Percentiles rank a stretch among this genome's conserved stretches.
Conservation (phyloP, 2,329 filamentous ascomycete species). For the Colletotrichum lentis region DNA sequence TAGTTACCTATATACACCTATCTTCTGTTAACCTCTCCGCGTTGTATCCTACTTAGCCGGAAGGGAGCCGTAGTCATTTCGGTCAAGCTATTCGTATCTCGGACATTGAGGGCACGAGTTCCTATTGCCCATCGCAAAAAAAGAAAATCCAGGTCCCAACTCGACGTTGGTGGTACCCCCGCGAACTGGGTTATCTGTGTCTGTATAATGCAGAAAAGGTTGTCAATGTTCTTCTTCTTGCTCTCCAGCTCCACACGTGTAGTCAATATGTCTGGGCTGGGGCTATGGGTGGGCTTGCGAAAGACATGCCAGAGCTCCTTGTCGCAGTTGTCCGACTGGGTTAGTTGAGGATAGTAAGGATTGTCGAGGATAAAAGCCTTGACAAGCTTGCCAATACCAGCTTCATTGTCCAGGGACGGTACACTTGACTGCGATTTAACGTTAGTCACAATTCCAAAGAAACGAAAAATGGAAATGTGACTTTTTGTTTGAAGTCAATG, state of each 20-base stretch:
- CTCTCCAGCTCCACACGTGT: not conserved
- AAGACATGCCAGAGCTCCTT: not conserved
- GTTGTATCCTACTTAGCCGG: no score
- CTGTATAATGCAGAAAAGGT: not conserved
- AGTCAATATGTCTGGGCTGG: not conserved
- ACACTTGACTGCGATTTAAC: not conserved
- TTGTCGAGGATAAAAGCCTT: not conserved
- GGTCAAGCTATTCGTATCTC: no score
- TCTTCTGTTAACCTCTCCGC: no score
- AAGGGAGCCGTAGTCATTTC: no score
- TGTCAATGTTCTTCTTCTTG: not conserved
- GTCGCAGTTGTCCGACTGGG: not conserved
- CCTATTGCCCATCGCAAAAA: no score
- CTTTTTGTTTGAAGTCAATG: not conserved
- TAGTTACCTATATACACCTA: no score
- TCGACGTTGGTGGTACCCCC: no score
- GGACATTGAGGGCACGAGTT: no score
- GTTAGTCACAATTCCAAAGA: not conserved
- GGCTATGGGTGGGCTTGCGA: not conserved
- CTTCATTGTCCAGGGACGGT: not conserved
- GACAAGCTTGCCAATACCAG: conserved; percentile 1
- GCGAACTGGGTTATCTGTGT: no score
- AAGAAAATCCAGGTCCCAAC: no score
- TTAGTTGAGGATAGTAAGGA: not conserved
- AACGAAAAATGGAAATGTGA: no score